phyloP scores from a whole-genome alignment of 2,329 filamentous ascomycete species.

The Diplodia seriata region DNA sequence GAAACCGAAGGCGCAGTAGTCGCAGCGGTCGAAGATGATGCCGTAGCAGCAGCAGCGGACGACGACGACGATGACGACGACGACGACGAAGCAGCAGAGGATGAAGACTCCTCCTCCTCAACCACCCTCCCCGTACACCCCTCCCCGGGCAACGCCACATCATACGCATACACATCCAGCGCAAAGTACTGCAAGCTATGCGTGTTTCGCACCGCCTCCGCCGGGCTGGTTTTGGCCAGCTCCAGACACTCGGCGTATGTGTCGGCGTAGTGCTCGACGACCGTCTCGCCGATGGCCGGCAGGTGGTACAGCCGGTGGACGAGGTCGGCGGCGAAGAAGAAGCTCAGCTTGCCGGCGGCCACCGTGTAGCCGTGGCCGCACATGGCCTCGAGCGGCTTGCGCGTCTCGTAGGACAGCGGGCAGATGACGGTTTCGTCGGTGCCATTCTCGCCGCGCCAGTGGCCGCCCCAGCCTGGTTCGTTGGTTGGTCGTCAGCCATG shows the following conservation, averaged over 20 bases:
- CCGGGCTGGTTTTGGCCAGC: conserved; percentile 59
- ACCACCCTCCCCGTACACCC: conserved; percentile 62
- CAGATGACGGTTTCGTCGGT: conserved; percentile 74
- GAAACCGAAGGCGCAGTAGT: conserved; percentile 1
- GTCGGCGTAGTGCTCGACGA: conserved; percentile 69
- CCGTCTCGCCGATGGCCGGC: conserved; percentile 64
- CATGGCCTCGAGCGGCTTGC: conserved; percentile 64
- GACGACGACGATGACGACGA: conserved; percentile 32
- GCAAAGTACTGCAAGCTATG: conserved; percentile 73
- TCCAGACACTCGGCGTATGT: conserved; percentile 63
- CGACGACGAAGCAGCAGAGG: too few relatives aligned
- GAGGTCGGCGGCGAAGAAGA: conserved; percentile 71
- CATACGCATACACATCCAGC: conserved; percentile 70
- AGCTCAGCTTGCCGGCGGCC: conserved; percentile 61
- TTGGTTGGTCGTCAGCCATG: too few relatives aligned
- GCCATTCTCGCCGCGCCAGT: conserved; percentile 71
- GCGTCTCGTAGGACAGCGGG: conserved; percentile 64
- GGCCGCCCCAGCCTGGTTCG: conserved; percentile 64
- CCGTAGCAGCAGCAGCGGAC: conserved; percentile 34
- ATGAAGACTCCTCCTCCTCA: not conserved
- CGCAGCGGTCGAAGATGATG: not conserved
- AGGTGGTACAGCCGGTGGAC: conserved; percentile 72
- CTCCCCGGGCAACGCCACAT: conserved; percentile 67
- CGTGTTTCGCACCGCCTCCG: conserved; percentile 63
- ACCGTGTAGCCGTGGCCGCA: conserved; percentile 70